Conservation (phyloP, 768 basidiomycete genomes). For the Sistotremastrum suecicum region DNA sequence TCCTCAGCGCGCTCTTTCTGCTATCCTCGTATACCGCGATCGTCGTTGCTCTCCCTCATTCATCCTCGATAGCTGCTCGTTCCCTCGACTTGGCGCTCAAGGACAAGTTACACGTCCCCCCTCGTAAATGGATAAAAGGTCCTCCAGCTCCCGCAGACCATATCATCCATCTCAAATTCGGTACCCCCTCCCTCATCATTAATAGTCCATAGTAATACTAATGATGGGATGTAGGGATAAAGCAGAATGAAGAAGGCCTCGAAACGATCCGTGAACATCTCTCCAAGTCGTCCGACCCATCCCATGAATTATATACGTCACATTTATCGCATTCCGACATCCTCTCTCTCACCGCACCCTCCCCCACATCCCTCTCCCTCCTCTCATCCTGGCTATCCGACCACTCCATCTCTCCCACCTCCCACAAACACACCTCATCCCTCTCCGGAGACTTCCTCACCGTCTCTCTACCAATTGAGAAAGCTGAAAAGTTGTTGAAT, state of each 20-base stretch:
- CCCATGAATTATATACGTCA: conserved; percentile 16
- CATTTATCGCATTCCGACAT: conserved; percentile 47
- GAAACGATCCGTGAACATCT: conserved; percentile 35
- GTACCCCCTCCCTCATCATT: conserved; percentile 1
- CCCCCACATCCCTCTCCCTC: conserved; percentile 31
- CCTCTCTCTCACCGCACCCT: conserved; percentile 39
- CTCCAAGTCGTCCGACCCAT: conserved; percentile 44
- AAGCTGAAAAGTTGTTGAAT: conserved; percentile 47
- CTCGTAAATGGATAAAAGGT: too few species aligned
- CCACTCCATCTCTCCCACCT: conserved; percentile 28
- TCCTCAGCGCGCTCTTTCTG: too few species aligned
- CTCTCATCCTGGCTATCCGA: conserved; percentile 41
- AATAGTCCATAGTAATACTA: too few species aligned
- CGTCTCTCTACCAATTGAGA: conserved; percentile 34
- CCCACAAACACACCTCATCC: conserved; percentile 20
- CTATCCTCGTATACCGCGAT: too few species aligned
- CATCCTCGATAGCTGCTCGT: too few species aligned
- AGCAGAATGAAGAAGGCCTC: conserved; percentile 37
- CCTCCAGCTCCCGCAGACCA: conserved; percentile 31
- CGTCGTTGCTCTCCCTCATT: too few species aligned
- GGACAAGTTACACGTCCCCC: too few species aligned
- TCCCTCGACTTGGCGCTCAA: too few species aligned
- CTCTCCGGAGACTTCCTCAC: conserved; percentile 45
- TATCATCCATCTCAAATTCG: conserved; percentile 40
- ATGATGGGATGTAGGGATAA: too few species aligned